Base-by-base conservation (phyloP, 2,329 filamentous ascomycete genomes). In the Trichoderma citrinoviride region DNA sequence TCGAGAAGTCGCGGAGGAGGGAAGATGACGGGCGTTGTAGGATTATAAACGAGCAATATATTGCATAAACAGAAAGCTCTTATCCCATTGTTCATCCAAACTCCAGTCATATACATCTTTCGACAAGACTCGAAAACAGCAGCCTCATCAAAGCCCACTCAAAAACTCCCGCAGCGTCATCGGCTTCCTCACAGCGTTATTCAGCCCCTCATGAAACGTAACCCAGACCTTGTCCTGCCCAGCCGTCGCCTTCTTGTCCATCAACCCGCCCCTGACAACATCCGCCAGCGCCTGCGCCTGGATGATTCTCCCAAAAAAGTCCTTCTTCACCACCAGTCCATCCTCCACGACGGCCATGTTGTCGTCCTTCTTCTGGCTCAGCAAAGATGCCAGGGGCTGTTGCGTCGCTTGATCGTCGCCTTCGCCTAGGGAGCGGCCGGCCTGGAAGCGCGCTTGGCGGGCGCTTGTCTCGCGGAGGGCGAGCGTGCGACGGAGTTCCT, bases 141-240 rank as follows among this genome's bases (percentile, higher is more conserved):
- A 40, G 7, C 29, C 54, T 10, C 61, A 49, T 54, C 76, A 90
- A 65, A 93, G 73, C 3, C 85, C 88, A 64, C 81, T 82, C 81
- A 97, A 78, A 71, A 97, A 85, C 76, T 97, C 93, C 67, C 85
- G 83, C 75, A 97, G 75, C 8, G 90, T 90, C 67, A 97, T 87
- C 2, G 92, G 91, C 76, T 96, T 97, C 75, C 90, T 84, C 67
- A 97, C 93, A 12, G 93, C 93, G 82, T 97, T 97, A 64, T 92
- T 95, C 74, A 92, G 88, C 0, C 93, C 93, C 78, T 97, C 93
- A 72, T 97, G 88, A 76, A 88, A 97, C 68, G 87, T 94, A 47
- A 96, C 87, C 93, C 93, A 97, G 4, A 93, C 90, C 70, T 89
- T 82, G 10, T 72, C 85, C 56, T 81, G 83, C 54, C 83, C 33